Base-by-base conservation (phyloP, 306 rosid genomes). In the Oemleria cerasiformis region DNA sequence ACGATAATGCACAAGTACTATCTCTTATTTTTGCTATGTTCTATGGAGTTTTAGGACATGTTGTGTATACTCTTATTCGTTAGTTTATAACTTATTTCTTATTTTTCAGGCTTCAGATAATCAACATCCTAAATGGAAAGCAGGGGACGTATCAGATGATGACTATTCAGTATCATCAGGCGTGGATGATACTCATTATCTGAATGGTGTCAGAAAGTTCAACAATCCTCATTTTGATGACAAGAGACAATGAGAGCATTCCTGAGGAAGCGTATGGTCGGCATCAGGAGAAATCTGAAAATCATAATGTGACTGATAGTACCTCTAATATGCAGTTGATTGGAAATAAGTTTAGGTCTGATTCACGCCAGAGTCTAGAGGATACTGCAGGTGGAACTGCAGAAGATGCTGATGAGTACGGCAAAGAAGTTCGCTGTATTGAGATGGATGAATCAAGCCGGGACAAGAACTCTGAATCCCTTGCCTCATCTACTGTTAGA, bases 361-460 rank as follows among this genome's bases (percentile, higher is more conserved):
- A 78, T 77, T 75, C 75, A 20, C 47, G 58, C 57, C 84, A 51
- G 50, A 78, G 78, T 67, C 77, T 67, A 51, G 80, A 40, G 48
- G 67, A 62, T 56, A 40, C 65, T 23, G 53, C 74, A 3, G 65
- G 56, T 66, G 80, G 64, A 55, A 71, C 59, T 48, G 78, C 85
- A 66, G 86, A 86, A 53, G 82, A 79, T 75, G 75, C 79, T 20
- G 91, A 86, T 81, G 92, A 84, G 55, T 80, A 81, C 81, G 91
- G 97, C 88, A 95, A 85, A 83, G 99, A 95, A 82, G 97, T 95
- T 67, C 83, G 58, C 77, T 91, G 99, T 54, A 80, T 95, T 41
- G 98, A 86, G 72, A 77, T 74, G 86, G 95, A 86, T 61, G 88
- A 80, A 63, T 83, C 92, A 38, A 80, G 78, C 63, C 68, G 84